Base-by-base conservation (phyloP, 2,329 filamentous ascomycete genomes). In the Boeremia exigua region DNA sequence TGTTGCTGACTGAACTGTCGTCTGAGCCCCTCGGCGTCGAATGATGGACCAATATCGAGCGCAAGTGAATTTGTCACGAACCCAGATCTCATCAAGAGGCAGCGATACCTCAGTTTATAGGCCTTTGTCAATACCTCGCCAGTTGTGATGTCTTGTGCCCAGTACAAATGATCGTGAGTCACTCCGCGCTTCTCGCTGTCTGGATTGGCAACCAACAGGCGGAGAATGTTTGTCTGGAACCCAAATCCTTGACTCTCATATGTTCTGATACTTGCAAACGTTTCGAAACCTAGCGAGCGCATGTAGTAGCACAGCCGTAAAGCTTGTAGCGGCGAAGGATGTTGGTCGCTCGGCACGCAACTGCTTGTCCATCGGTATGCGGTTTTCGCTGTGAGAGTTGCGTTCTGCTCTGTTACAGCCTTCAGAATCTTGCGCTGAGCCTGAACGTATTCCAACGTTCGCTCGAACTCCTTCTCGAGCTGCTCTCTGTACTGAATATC, bases 301-400 rank as follows among this genome's bases (percentile, higher is more conserved):
- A 73, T 70, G 50, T 71, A 73, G 60, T 71, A 72, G 63, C 69
- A 71, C 1, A 71, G 48, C 4, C 59, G 54, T 6, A 71, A 44
- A 7, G 66, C 70, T 19, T 71, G 61, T 25, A 54, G 37, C 10
- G 62, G 55, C 10, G 25, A n/a, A 3, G 32, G 53, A 11, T 2
- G 11, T 29, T 42, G 34, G 7, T 8, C 25, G 2, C 15, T 36
- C 2, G 57, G 51, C 2, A 56, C 52, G 15, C 63, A 67, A 4
- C 27, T 15, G 11, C 51, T 15, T 4, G 66, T 70, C 57, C 61
- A 66, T 3, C 10, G 19, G 32, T 47, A 33, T 5, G 67, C 68
- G 27, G 56, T 42, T 8, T 9, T 30, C 2, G 58, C 4, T 7
- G 36, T 55, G n/a, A 69, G 59, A 2, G 63, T 60, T 11, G 66